A percentile compares a stretch with the other conserved stretches of the same genome.
phyloP scores from a whole-genome alignment of 2,329 filamentous ascomycete genomes.

The Ophiostoma ulmi region DNA sequence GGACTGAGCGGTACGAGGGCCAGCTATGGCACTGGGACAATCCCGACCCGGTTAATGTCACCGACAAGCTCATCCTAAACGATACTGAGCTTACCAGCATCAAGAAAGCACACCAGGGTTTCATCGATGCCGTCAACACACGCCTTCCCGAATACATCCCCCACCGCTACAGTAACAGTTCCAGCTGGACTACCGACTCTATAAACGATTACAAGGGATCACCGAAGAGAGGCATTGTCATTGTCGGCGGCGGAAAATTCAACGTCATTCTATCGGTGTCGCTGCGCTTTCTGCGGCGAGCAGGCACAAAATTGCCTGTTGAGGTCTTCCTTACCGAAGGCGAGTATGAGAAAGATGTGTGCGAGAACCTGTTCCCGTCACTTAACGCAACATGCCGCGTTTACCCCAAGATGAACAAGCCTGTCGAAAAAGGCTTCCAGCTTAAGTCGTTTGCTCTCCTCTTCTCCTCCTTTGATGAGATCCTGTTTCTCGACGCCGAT shows the following conservation, averaged over 20 bases:
- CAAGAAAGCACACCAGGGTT: constrained; percentile 20
- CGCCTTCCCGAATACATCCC: constrained; percentile 16
- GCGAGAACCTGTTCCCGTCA: constrained; percentile 32
- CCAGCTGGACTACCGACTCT: not conserved
- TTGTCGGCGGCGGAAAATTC: constrained; percentile 45
- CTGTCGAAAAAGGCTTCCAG: constrained; percentile 42
- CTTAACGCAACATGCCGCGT: constrained; percentile 35
- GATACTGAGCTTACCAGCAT: constrained; percentile 18
- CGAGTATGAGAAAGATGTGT: constrained; percentile 33
- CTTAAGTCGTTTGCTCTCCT: constrained; percentile 54
- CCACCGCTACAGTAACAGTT: not conserved
- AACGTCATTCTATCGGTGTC: constrained; percentile 47
- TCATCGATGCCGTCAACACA: constrained; percentile 13
- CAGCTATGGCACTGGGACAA: constrained; percentile 21
- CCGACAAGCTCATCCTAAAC: constrained; percentile 16
- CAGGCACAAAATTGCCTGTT: constrained; percentile 47
- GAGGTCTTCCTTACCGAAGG: constrained; percentile 36
- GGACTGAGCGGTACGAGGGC: constrained; percentile 20
- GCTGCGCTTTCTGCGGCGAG: constrained; percentile 47
- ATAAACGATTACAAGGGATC: not conserved
- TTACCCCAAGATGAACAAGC: constrained; percentile 30
- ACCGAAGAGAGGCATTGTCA: constrained; percentile 44
- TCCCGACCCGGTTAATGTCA: constrained; percentile 15
- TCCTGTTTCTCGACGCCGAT: constrained; percentile 56
- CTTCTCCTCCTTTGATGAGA: constrained; percentile 55